These are phyloP conservation scores for Aspergillus biplanus DNA, from an alignment of 495 filamentous ascomycete genomes.

Conservation along the genomic window DNA sequence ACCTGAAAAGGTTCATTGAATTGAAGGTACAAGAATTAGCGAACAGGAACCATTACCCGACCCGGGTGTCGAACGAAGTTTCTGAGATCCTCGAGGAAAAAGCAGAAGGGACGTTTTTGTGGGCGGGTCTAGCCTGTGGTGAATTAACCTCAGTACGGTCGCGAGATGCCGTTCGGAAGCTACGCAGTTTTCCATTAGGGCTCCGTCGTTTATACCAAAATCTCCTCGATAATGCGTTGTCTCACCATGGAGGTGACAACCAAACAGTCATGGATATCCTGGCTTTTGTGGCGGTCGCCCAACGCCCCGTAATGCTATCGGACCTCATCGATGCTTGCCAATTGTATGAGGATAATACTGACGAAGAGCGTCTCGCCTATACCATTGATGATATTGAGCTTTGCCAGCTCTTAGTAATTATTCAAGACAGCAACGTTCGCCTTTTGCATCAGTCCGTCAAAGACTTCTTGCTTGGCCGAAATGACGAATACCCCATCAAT, in stretches of 20 bases:
- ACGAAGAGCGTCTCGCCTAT: no score
- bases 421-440: no score
- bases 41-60: constrained; percentile 23
- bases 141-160: constrained; percentile 15
- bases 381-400: no score
- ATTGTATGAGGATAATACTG: no score
- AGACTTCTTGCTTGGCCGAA: no score
- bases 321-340: no score
- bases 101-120: constrained; percentile 38
- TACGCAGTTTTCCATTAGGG: not conserved
- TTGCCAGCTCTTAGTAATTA: no score
- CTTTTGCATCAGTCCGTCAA: no score
- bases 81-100: constrained; percentile 28
- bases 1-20: constrained; percentile 28
- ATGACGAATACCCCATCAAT: no score
- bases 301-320: no score
- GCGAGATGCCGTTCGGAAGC: not conserved
- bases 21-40: constrained; percentile 26
- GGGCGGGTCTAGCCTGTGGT: constrained; percentile 29
- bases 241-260: not conserved
- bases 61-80: constrained; percentile 14
- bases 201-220: not conserved
- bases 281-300: no score
- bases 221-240: not conserved
- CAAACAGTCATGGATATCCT: no score